Evolutionary conservation across 179 eudicot genomes (phyloP).

Genomic region (Carnegiea gigantea): DNA sequence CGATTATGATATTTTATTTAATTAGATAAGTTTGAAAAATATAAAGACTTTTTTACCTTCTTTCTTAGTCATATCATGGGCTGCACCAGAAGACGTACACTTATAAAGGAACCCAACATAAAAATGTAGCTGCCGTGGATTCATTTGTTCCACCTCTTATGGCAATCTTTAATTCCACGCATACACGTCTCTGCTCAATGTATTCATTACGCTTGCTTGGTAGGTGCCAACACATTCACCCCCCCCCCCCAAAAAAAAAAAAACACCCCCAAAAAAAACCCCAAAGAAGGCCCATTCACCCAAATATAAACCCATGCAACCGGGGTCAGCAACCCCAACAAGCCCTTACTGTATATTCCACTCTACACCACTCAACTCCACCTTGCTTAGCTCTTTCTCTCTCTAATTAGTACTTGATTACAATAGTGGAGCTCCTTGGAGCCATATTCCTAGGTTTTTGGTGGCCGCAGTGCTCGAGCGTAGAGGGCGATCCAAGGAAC

Average conservation of each 20-base stretch:
- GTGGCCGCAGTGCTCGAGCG: slow-evolving; percentile 50
- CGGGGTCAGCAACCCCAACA: background rate
- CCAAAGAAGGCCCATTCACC: background rate
- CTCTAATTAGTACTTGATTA: background rate
- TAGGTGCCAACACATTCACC: slow-evolving; percentile 35
- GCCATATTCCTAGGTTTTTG: slow-evolving; percentile 45
- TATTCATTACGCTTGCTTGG: slow-evolving; percentile 36
- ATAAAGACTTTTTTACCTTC: background rate
- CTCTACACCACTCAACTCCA: background rate
- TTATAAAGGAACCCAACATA: background rate
- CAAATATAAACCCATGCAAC: background rate
- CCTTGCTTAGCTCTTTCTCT: no score
- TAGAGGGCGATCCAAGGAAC: slow-evolving; percentile 34
- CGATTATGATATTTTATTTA: no score
- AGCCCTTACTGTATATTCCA: background rate
- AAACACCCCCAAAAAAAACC: background rate
- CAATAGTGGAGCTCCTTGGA: slow-evolving; percentile 42
- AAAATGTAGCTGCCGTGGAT: background rate
- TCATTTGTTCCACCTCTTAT: background rate
- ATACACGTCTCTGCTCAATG: background rate
- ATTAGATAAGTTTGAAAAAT: background rate
- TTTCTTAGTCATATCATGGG: background rate
- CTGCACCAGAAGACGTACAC: background rate
- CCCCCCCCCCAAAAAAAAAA: background rate
- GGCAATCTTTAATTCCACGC: slow-evolving; percentile 16